These are phyloP conservation scores for Botrytis elliptica DNA, from an alignment of 2,329 filamentous ascomycete species.

Conservation along the genomic window DNA sequence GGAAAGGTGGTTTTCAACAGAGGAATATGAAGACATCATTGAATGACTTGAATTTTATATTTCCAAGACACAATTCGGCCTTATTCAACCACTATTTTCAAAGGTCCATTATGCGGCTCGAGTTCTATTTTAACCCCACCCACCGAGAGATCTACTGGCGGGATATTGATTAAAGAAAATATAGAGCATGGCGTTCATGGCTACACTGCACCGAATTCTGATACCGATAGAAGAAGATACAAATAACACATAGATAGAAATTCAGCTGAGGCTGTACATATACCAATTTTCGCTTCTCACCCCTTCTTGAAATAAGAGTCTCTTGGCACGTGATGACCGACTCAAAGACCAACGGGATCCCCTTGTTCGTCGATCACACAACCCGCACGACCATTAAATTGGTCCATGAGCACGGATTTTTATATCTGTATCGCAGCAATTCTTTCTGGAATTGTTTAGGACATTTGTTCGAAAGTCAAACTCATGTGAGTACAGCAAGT, in stretches of 20 bases:
- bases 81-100: neutral
- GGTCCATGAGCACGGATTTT: neutral
- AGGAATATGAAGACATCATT: constrained; percentile 61
- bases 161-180: neutral
- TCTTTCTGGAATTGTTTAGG: neutral
- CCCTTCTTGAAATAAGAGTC: neutral
- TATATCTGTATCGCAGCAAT: neutral
- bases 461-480: neutral
- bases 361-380: constrained; percentile 4
- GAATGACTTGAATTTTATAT: neutral
- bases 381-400: neutral
- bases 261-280: neutral
- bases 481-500: neutral
- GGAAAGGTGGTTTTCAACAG: constrained; percentile 95
- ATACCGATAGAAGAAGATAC: neutral
- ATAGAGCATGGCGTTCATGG: neutral
- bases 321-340: neutral
- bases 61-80: constrained; percentile 6
- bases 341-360: neutral
- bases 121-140: constrained; percentile 4
- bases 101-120: constrained; percentile 11
- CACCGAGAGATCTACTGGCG: neutral
- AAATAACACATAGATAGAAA: neutral
- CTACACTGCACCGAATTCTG: neutral
- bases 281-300: neutral